Base-by-base conservation (phyloP, 2,329 filamentous ascomycete genomes). In the Waltergamsia citrina region DNA sequence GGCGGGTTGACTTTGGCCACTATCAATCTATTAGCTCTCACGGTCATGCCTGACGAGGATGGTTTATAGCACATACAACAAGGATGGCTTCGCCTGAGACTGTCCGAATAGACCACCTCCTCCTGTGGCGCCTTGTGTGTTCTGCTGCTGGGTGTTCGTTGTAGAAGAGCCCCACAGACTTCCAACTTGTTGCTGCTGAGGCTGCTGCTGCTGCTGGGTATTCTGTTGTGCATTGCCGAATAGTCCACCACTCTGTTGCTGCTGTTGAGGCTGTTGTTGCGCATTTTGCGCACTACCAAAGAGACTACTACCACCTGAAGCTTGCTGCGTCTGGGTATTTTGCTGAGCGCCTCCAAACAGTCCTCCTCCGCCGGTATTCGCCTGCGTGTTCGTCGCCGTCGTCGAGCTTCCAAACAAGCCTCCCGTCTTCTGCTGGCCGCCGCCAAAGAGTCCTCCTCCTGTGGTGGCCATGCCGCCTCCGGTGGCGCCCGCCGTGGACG, bases 1-100 rank as follows among this genome's bases (percentile, higher is more conserved):
- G 21, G 40, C 16, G 20, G 50, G 29, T 32, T 56, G 51, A 11
- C 41, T 37, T 40, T 54, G 49, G 14, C 51, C 49, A 23, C 54
- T 59, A n/a, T n/a, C n/a, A n/a, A n/a, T n/a, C n/a, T 24, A n/a
- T 19, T 9, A 15, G 3, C 8, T 28, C n/a, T n/a, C n/a, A n/a
- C n/a, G n/a, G n/a, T n/a, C n/a, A n/a, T n/a, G n/a, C n/a, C n/a
- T n/a, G 6, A 19, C 4, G 33, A 12, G 24, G 12, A 16, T n/a
- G n/a, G n/a, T n/a, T n/a, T n/a, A n/a, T n/a, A n/a, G n/a, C n/a
- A 41, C 52, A 35, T 46, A 59, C 56, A 58, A 58, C 17, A 58
- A 29, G 24, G 52, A 36, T 8, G 55, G 50, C 33, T 53, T 49
- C 17, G 54, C 45, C 36, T 59, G 54, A 25, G 54, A 46, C 34